phyloP scores from a whole-genome alignment of 306 rosid species.

The Dalbergia oliveri region DNA sequence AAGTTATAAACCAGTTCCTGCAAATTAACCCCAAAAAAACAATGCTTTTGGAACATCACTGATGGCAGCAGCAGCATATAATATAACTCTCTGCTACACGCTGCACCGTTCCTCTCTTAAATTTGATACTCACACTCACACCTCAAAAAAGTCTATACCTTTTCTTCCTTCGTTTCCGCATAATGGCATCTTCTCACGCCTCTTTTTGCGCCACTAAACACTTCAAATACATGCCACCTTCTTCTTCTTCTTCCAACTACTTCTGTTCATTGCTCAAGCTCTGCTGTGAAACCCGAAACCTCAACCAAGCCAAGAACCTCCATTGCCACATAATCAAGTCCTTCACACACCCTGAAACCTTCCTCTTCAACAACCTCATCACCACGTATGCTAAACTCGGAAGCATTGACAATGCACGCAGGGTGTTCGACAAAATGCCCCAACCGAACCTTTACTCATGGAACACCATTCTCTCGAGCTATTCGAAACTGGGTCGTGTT shows the following conservation, averaged over 20 bases:
- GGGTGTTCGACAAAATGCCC: slow-evolving; percentile 70
- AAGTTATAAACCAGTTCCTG: too few species aligned
- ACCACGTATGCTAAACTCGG: slow-evolving; percentile 62
- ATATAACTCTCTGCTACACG: too few species aligned
- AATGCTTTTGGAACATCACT: too few species aligned
- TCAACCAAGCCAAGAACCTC: slow-evolving; percentile 62
- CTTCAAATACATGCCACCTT: slow-evolving; percentile 44
- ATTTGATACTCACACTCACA: background rate
- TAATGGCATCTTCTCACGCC: background rate
- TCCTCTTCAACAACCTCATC: slow-evolving; percentile 70
- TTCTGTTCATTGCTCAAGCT: slow-evolving; percentile 72
- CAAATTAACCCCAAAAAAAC: too few species aligned
- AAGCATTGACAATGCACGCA: slow-evolving; percentile 62
- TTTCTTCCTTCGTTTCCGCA: background rate
- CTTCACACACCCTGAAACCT: slow-evolving; percentile 64
- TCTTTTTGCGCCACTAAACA: slow-evolving; percentile 42
- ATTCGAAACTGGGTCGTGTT: slow-evolving; percentile 63
- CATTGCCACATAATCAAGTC: slow-evolving; percentile 70
- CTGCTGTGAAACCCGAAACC: slow-evolving; percentile 59
- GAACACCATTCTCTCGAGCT: slow-evolving; percentile 74
- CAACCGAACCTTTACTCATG: slow-evolving; percentile 72
- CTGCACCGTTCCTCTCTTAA: too few species aligned
- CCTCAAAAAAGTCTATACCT: background rate
- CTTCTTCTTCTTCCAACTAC: slow-evolving; percentile 61
- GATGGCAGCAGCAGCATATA: too few species aligned